phyloP scores from a whole-genome alignment of 2,329 filamentous ascomycete species.

The Fusarium nematophilum region DNA sequence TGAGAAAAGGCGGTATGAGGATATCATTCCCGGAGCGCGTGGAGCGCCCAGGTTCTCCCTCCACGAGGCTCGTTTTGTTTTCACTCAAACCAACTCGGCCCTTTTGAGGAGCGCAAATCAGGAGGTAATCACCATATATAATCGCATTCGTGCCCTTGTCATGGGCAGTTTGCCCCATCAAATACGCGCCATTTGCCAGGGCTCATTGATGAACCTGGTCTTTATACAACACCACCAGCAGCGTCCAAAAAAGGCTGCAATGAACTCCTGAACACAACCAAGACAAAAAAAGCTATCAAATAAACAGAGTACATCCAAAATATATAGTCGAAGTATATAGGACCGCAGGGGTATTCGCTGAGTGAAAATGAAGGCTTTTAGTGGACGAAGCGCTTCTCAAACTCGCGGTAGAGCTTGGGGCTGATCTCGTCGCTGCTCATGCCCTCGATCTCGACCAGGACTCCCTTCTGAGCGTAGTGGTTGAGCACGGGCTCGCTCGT shows the following conservation, averaged over 20 bases:
- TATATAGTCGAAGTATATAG: constrained; percentile 14
- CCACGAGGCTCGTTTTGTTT: constrained; percentile 8
- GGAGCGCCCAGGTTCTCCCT: background rate
- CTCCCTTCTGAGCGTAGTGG: constrained; percentile 86
- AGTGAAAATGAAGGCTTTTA: constrained; percentile 20
- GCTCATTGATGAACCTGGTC: constrained; percentile 18
- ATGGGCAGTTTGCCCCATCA: constrained; percentile 21
- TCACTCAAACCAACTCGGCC: constrained; percentile 5
- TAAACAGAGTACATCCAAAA: constrained; percentile 22
- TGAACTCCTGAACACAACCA: constrained; percentile 35
- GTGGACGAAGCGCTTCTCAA: constrained; percentile 76
- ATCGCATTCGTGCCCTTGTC: constrained; percentile 16
- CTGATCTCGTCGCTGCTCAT: constrained; percentile 95
- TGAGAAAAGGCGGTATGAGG: constrained; percentile 26
- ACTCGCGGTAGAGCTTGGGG: constrained; percentile 86
- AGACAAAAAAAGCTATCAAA: constrained; percentile 14
- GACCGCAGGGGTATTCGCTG: constrained; percentile 13
- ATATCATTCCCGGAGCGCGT: constrained; percentile 23
- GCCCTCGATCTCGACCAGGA: constrained; percentile 88
- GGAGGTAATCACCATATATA: constrained; percentile 11
- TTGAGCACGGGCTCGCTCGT: constrained; percentile 86
- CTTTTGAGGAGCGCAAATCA: constrained; percentile 7
- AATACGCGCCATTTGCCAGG: constrained; percentile 21
- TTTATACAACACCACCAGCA: constrained; percentile 37
- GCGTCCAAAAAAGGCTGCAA: constrained; percentile 35